Evolutionary conservation across 2,329 filamentous ascomycete genomes (phyloP).

Genomic region (Geosmithia morbida): DNA sequence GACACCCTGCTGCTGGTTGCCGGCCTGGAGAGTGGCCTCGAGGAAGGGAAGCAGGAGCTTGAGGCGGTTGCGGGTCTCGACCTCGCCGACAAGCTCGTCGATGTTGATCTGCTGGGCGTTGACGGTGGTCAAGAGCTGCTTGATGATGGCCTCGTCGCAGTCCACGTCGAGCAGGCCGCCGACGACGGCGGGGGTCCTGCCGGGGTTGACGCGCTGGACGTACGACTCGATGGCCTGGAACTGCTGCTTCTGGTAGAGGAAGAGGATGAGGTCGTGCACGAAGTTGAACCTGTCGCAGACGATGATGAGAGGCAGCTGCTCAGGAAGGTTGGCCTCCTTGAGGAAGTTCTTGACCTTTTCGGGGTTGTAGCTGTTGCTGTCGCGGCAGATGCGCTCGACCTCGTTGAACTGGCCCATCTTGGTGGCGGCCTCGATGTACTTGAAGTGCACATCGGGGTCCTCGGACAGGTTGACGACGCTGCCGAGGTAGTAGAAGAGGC

Average conservation of each 20-base stretch:
- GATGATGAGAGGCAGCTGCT: slow-evolving; percentile 93
- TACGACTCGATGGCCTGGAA: slow-evolving; percentile 99
- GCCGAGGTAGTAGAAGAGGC: slow-evolving; percentile 94
- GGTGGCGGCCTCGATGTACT: slow-evolving; percentile 96
- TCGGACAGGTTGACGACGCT: slow-evolving; percentile 96
- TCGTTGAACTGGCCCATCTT: slow-evolving; percentile 88
- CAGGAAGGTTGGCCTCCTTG: slow-evolving; percentile 83
- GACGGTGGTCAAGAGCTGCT: slow-evolving; percentile 74
- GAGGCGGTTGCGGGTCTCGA: slow-evolving; percentile 89
- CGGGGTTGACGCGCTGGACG: slow-evolving; percentile 90
- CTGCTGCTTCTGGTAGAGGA: slow-evolving; percentile 97
- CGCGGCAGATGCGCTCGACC: slow-evolving; percentile 92
- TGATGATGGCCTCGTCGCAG: slow-evolving; percentile 93
- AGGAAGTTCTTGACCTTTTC: slow-evolving; percentile 99
- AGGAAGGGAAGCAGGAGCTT: slow-evolving; percentile 95
- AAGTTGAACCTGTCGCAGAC: slow-evolving; percentile 99
- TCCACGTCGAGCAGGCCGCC: slow-evolving; percentile 92
- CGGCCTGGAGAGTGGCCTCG: slow-evolving; percentile 74
- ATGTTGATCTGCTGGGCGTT: slow-evolving; percentile 78
- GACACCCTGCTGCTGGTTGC: slow-evolving; percentile 91
- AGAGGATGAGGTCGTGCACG: slow-evolving; percentile 89
- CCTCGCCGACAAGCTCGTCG: slow-evolving; percentile 83
- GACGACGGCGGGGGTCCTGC: slow-evolving; percentile 80
- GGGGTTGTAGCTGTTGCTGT: slow-evolving; percentile 78
- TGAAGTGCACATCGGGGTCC: slow-evolving; percentile 93